These are phyloP conservation scores for Pestalotiopsis sp. DNA, from an alignment of 2,329 filamentous ascomycete species.

Conservation along the genomic window DNA sequence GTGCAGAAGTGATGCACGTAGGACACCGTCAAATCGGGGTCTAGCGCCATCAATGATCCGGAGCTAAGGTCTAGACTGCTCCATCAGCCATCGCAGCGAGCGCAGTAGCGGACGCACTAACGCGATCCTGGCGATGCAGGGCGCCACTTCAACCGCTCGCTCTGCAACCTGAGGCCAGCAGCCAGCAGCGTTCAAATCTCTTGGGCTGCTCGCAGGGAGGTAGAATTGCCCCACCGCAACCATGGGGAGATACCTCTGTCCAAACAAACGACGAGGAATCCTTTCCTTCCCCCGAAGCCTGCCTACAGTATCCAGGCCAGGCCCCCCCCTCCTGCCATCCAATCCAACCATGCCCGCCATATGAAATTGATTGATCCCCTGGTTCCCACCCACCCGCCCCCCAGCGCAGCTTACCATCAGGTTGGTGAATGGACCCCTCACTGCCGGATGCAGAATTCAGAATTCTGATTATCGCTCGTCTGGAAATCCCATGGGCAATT, in stretches of 20 bases:
- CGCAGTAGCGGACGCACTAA: background rate
- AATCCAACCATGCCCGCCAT: background rate
- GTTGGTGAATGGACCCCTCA: background rate
- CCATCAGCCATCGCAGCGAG: background rate
- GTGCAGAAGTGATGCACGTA: background rate
- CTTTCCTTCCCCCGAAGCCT: too few species aligned
- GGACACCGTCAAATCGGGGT: background rate
- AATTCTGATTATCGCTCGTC: background rate
- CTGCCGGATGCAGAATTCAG: background rate
- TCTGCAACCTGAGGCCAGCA: background rate
- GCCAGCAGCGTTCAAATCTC: background rate
- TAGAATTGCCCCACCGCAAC: background rate
- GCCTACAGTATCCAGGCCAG: too few species aligned
- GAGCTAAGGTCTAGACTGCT: background rate
- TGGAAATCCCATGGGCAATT: background rate
- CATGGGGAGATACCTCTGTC: background rate
- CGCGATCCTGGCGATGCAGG: background rate
- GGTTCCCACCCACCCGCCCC: background rate
- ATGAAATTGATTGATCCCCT: background rate
- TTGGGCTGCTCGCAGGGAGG: background rate
- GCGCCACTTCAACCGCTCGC: background rate
- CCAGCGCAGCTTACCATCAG: background rate
- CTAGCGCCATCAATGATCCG: background rate
- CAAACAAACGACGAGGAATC: background rate
- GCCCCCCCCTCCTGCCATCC: background rate